Percentiles rank a stretch among this genome's conserved stretches.
phyloP scores from a whole-genome alignment of 2,329 filamentous ascomycete species.

The Pestalotiopsis fici region DNA sequence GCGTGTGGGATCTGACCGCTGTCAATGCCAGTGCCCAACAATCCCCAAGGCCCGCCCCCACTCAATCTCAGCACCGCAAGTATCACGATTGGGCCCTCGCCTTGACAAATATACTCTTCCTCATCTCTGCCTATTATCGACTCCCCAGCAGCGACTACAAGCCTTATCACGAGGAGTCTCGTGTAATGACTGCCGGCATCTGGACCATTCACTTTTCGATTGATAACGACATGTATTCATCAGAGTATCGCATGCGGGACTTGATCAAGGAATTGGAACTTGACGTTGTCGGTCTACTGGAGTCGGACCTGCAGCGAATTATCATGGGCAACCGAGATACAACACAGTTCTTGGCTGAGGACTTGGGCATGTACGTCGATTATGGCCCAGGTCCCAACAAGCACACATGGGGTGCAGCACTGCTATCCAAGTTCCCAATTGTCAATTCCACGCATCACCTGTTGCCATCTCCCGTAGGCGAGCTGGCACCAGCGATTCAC shows the following conservation, averaged over 20 bases:
- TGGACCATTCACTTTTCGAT: slow-evolving; percentile 99
- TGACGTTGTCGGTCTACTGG: slow-evolving; percentile 94
- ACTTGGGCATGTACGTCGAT: slow-evolving; percentile 98
- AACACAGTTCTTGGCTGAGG: slow-evolving; percentile 92
- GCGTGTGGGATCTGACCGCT: slow-evolving; percentile 72
- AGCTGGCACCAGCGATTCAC: slow-evolving; percentile 93
- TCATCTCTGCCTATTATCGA: slow-evolving; percentile 80
- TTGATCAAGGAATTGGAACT: slow-evolving; percentile 91
- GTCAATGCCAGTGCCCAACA: slow-evolving; percentile 45
- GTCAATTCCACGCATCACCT: slow-evolving; percentile 96
- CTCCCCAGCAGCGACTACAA: slow-evolving; percentile 92
- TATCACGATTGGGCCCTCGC: slow-evolving; percentile 61
- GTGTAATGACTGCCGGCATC: slow-evolving; percentile 89
- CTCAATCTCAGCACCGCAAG: slow-evolving; percentile 47
- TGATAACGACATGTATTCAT: slow-evolving; percentile 99
- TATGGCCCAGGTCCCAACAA: slow-evolving; percentile 98
- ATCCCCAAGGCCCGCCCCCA: slow-evolving; percentile 31
- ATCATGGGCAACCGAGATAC: slow-evolving; percentile 99
- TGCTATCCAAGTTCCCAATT: slow-evolving; percentile 97
- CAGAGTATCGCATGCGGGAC: slow-evolving; percentile 90
- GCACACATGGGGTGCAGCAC: slow-evolving; percentile 93
- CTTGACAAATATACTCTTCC: slow-evolving; percentile 77
- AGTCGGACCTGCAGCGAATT: slow-evolving; percentile 92
- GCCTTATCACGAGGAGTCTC: slow-evolving; percentile 85
- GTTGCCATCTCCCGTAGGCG: slow-evolving; percentile 88